Base-by-base conservation (phyloP, 2,329 filamentous ascomycete species). In the Fusarium sp. region DNA sequence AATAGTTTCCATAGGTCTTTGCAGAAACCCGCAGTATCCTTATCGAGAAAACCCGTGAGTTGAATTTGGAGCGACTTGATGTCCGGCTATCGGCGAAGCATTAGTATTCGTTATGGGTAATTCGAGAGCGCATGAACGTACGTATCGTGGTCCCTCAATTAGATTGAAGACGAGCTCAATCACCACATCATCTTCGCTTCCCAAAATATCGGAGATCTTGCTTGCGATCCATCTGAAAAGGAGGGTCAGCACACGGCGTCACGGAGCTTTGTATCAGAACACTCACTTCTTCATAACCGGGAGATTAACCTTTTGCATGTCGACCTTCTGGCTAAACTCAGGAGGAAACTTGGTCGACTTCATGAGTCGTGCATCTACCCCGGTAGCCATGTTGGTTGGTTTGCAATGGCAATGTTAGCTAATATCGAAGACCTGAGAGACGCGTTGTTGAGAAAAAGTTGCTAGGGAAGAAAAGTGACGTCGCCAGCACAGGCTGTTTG, bases 221-320 rank as follows among this genome's bases (percentile, higher is more conserved):
- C 91, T 89, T 6, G 93, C 92, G 78, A 98, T 98, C 96, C 96
- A 99, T 85, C 94, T 98, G 49, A 59, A n/a, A 63, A 53, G 33
- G 45, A 44, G 58, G 51, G 66, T 72, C 49, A 76, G 70, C 61
- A 56, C 42, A 39, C 11, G 40, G 38, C 28, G 36, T 39, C 38
- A 42, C 26, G 22, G 38, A 39, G 58, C 44, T 31, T 18, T 42
- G 36, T 15, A 45, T 48, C 20, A 39, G 61, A 34, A 38, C 64
- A 82, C 90, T 77, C 78, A 97, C 93, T 96, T 97, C 87, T 98
- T 98, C 90, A 99, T 97, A 58, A 99, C 93, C 80, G 97, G 94
- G 51, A 97, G 86, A 78, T 99, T 98, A 80, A 99, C 94, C 84
- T 98, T 98, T 74, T 91, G 89, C 89, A 97, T 97, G 84, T 99